Base-by-base conservation (phyloP, 2,329 filamentous ascomycete species). In the Neonectria neomacrospora region DNA sequence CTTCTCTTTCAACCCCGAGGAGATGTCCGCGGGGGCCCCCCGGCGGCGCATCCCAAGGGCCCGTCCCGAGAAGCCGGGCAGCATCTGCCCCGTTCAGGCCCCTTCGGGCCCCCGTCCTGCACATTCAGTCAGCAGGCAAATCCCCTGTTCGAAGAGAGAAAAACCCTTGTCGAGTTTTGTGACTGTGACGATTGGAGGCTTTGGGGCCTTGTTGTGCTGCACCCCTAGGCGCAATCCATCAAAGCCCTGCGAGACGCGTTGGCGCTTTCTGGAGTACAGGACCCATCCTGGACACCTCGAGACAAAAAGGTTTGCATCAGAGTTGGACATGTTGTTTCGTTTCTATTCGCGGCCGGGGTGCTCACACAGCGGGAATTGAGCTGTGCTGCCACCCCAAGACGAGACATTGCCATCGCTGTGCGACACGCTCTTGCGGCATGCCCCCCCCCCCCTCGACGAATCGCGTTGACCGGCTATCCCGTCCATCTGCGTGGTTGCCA, bases 51-150 rank as follows among this genome's bases (percentile, higher is more conserved):
- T 53, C 28, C 28, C 48, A 34, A 50, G 59, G 62, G 68, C 34
- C 56, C 42, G 64, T 67, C 61, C 70, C 70, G 63, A 67, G 67
- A 60, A 44, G 58, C 62, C 65, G 70, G 70, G 61, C 65, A 68
- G 57, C 58, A 66, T 59, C 54, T 60, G 60, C 56, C 51, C 54
- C 44, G 44, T 56, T 58, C 18, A 22, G 60, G 54, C 54, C 50
- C 54, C 54, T 42, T 61, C 37, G 57, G 65, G 52, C 61, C 44
- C n/a, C 61, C 60, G 47, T 56, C 53, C 51, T 59, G 52, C 42
- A 28, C 44, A 41, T 51, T 34, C 37, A 61, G 56, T 39, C 41
- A 53, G 52, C 39, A 63, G 54, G 60, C 54, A 54, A 41, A 48
- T 20, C 32, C 54, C 60, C 50, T 58, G 60, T 9, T 58, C 26